Conservation (phyloP, 345 rosid species). For the Cochlearia excelsa region DNA sequence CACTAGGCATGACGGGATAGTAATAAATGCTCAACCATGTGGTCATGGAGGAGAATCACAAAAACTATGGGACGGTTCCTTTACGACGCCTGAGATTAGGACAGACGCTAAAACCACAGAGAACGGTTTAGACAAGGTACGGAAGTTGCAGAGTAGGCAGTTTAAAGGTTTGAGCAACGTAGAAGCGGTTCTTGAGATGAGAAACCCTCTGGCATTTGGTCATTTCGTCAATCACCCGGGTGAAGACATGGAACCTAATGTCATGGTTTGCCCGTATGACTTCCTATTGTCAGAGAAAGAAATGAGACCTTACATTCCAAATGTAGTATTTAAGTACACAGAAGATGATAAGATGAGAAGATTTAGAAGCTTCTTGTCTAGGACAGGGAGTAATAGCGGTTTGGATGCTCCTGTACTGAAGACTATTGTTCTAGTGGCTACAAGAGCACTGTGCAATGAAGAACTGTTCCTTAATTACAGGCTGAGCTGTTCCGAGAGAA, state of each 20-base stretch:
- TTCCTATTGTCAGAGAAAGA: constrained; percentile 63
- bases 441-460: constrained; percentile 60
- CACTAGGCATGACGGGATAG: constrained; percentile 86
- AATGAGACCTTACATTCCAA: constrained; percentile 74
- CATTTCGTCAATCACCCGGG: constrained; percentile 90
- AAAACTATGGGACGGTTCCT: constrained; percentile 66
- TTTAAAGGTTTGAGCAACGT: constrained; percentile 40
- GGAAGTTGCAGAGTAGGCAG: constrained; percentile 79
- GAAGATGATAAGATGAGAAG: constrained; percentile 76
- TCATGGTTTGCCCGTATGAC: constrained; percentile 86
- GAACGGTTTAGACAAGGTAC: constrained; percentile 60
- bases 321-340: constrained; percentile 54
- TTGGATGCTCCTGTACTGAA: constrained; percentile 48
- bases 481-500: constrained; percentile 69
- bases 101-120: constrained; percentile 30
- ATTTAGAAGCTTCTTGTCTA: constrained; percentile 91
- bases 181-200: constrained; percentile 60
- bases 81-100: constrained; percentile 23
- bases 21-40: constrained; percentile 92
- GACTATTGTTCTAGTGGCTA: constrained; percentile 77
- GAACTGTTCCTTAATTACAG: constrained; percentile 83
- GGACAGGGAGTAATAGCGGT: constrained; percentile 37
- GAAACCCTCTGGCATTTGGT: constrained; percentile 87
- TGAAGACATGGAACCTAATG: constrained; percentile 70
- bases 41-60: constrained; percentile 65